Evolutionary conservation across 768 basidiomycete genomes (phyloP).

Genomic region (Tephrocybe sp.): DNA sequence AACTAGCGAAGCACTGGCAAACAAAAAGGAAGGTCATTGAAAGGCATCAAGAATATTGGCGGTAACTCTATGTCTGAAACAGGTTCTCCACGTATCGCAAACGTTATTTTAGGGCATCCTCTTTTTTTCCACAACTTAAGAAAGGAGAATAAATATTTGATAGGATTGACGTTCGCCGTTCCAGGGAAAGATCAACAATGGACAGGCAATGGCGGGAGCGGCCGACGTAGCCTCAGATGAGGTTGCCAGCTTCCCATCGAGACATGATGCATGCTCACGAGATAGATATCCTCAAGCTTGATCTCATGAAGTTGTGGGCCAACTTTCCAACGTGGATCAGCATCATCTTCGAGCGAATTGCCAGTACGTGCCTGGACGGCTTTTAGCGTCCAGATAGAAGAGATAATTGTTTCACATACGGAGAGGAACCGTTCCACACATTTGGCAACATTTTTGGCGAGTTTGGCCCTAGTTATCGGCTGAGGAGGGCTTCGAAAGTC

Average conservation of each 20-base stretch:
- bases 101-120: background rate
- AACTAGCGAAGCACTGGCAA: background rate
- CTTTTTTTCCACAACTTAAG: background rate
- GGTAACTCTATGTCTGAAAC: background rate
- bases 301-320: constrained; percentile 50
- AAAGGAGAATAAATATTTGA: constrained; percentile 1
- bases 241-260: constrained; percentile 84
- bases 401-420: constrained; percentile 32
- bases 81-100: background rate
- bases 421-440: constrained; percentile 67
- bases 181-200: background rate
- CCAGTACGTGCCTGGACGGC: constrained; percentile 42
- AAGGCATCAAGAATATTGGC: background rate
- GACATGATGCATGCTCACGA: constrained; percentile 80
- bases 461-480: constrained; percentile 71
- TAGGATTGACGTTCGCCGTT: background rate
- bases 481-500: constrained; percentile 78
- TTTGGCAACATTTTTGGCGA: constrained; percentile 79
- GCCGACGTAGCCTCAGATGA: constrained; percentile 58
- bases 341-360: constrained; percentile 60
- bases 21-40: background rate
- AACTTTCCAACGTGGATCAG: constrained; percentile 61
- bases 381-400: constrained; percentile 7
- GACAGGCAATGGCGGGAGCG: constrained; percentile 14
- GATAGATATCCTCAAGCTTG: constrained; percentile 61